phyloP scores from a whole-genome alignment of 2,329 filamentous ascomycete genomes.

The Fusarium dlaminii region DNA sequence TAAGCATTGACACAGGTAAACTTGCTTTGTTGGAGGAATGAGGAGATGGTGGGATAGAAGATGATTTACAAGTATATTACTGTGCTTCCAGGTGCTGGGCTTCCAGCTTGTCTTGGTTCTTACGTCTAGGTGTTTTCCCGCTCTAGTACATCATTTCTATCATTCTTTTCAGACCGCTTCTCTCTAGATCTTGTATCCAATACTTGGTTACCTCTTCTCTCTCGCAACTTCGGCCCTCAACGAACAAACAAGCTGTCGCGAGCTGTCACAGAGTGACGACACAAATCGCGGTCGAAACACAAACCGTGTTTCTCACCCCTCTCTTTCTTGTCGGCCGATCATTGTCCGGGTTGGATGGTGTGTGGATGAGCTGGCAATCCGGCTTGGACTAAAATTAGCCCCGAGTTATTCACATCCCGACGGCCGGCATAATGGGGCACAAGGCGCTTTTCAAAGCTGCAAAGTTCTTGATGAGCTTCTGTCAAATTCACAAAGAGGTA shows the following conservation, averaged over 20 bases:
- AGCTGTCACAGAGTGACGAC: slow-evolving; percentile 29
- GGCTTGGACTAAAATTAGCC: slow-evolving; percentile 43
- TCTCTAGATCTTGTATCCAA: neutral
- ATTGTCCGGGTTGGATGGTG: slow-evolving; percentile 35
- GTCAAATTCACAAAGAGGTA: slow-evolving; percentile 17
- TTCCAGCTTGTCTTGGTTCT: slow-evolving; percentile 8
- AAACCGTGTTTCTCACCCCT: slow-evolving; percentile 31
- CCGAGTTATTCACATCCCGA: slow-evolving; percentile 28
- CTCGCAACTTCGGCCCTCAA: neutral
- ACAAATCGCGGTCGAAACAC: slow-evolving; percentile 25
- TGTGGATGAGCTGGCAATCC: slow-evolving; percentile 42
- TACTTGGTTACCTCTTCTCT: neutral
- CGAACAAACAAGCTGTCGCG: neutral
- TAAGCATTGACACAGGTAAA: neutral
- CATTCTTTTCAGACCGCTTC: slow-evolving; percentile 13
- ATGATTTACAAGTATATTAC: neutral
- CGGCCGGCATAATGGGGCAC: slow-evolving; percentile 22
- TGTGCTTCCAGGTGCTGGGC: neutral
- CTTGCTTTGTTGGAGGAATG: neutral
- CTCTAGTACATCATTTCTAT: neutral
- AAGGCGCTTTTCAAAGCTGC: slow-evolving; percentile 9
- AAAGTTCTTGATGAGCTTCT: slow-evolving; percentile 17
- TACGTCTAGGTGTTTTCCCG: neutral
- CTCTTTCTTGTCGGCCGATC: slow-evolving; percentile 40
- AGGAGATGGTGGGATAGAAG: slow-evolving; percentile 19